Evolutionary conservation across 2,329 filamentous ascomycete species (phyloP).

Genomic region (Aspergillus pseudoviridinutans): DNA sequence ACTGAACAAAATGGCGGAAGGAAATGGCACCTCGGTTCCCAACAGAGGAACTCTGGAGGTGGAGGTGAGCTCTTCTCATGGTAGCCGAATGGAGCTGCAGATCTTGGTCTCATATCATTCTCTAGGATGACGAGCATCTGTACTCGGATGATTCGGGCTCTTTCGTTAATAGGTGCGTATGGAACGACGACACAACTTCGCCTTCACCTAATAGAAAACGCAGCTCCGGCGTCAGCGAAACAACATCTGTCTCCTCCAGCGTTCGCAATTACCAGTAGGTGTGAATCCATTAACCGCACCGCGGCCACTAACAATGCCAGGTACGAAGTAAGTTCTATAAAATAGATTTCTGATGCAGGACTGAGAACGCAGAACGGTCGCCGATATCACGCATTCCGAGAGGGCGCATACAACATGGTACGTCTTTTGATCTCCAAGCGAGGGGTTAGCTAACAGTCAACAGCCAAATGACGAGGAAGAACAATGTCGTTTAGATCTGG

Average conservation of each 20-base stretch:
- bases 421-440: background rate
- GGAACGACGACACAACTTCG: background rate
- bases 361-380: constrained; percentile 3
- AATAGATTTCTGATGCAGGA: too few relatives aligned
- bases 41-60: background rate
- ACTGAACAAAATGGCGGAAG: background rate
- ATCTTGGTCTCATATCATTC: background rate
- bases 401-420: constrained; percentile 6
- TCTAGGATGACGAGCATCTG: background rate
- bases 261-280: background rate
- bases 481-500: constrained; percentile 13
- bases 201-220: background rate
- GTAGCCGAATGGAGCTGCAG: too few relatives aligned
- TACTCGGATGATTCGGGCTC: background rate
- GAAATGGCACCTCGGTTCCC: background rate
- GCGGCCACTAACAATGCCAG: background rate
- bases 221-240: background rate
- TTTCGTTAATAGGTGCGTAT: background rate
- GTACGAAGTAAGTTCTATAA: background rate
- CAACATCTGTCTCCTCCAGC: background rate
- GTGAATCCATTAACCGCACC: background rate
- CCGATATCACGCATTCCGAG: constrained; percentile 5
- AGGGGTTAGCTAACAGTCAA: background rate
- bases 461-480: constrained; percentile 14
- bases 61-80: background rate